Evolutionary conservation across 2,329 filamentous ascomycete species (phyloP), one percentile per base, ranked within the genome.

Genomic region (Metarhizium humberi): DNA sequence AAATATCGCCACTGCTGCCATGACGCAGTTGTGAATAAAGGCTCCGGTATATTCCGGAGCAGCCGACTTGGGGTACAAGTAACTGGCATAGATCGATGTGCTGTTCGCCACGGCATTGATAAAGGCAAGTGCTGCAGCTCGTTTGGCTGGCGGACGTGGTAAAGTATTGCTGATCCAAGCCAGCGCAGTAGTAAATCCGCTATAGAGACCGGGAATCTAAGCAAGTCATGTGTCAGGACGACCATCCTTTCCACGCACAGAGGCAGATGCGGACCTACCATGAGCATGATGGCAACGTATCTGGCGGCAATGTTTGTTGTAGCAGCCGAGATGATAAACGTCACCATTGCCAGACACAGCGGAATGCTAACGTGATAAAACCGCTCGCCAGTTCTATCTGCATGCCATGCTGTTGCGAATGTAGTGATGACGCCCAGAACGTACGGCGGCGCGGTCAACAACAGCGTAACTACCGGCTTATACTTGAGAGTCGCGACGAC

Each of bases 91-190:
- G 60, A 92, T 91, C 50, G 78, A 83, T 46, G 81, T 81, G 16
- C 53, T 32, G 66, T 92, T 68, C 8, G 59, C 61, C 13, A 64
- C 57, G 42, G 85, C 84, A 64, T 92, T 92, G 69, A 92, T 89
- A 58, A 86, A 84, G 1, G 87, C 88, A 5, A 92, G 68, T 0
- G 86, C 87, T 0, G 86, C 75, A 1, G 76, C 76, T 57, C 87
- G 80, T 72, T 92, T 92, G 2, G 87, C 84, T 0, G 87, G 86
- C 3, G 89, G 88, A 5, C 88, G 80, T 0, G 88, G 87, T 52
- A 92, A 77, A 1, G 84, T 86, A 65, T 87, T 89, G 50, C 80
- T 83, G 59, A 92, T 90, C 88, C 88, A 94, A 2, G 84, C 80
- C 4, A 89, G 73, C 1, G 78, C 77, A 1, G 88, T 84, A 0